Base-by-base conservation (phyloP, 352 stramenopile genomes). In the Peronosclerospora sorghi region DNA sequence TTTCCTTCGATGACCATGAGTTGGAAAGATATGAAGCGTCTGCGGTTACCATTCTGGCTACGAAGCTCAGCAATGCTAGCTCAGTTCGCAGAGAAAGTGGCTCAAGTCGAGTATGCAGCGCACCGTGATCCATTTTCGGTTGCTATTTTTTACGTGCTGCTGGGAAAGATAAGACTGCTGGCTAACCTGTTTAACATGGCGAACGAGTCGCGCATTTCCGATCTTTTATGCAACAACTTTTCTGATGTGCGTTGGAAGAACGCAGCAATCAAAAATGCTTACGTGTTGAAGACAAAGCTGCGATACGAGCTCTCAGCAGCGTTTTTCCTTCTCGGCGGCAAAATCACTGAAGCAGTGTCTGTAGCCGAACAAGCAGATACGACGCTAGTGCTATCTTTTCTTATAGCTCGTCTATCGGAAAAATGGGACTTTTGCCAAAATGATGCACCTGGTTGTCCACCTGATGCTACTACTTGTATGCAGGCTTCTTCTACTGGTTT, bases 201-300 rank as follows among this genome's bases (percentile, higher is more conserved):
- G 13, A 78, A 83, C 21, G 83, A 95, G 43, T 54, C 59, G 4
- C 80, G 83, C 17, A 92, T 93, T 28, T 62, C 52, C 7, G 81
- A 93, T 18, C 55, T 95, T 2, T 21, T 95, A 8, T 59, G 50
- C 10, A 93, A 94, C 43, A 68, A 95, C 43, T 94, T 95, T 52
- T 54, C 58, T 0, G 78, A 95, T 14, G 40, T 65, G 20, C 72
- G 79, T 26, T 94, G 83, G 83, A 81, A 83, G 37, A 89, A 82
- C 35, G 81, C 79, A 8, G 82, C 83, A 10, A 76, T 93, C n/a
- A 95, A 95, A 54, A 95, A 95, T 35, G 83, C 83, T 0, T 94
- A 86, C 45, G 80, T 90, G 24, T 50, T 95, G 13, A 91, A 94
- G 45, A 70, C 71, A 12, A 93, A 95, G 48, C 74, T 86, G 15